Conservation (phyloP, 345 rosid genomes). For the Salix caprea region DNA sequence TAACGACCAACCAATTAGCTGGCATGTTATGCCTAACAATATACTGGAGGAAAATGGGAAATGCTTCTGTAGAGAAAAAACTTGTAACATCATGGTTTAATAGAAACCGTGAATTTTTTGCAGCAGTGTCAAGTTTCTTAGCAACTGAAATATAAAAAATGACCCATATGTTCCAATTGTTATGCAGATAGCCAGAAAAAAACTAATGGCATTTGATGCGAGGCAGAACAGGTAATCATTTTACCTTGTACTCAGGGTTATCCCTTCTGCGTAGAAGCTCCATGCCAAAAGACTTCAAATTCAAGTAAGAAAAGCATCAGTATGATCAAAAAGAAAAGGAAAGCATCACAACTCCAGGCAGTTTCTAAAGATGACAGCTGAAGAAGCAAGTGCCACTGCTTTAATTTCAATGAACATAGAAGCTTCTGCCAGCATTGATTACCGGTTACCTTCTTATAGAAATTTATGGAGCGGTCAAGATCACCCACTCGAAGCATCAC, state of each 20-base stretch:
- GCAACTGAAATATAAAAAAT: too few species aligned
- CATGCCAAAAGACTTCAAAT: slow-evolving; percentile 28
- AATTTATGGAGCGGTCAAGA: slow-evolving; percentile 17
- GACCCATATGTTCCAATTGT: too few species aligned
- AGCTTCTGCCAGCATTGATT: background rate
- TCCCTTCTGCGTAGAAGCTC: slow-evolving; percentile 19
- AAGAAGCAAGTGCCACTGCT: background rate
- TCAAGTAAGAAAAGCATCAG: slow-evolving; percentile 2
- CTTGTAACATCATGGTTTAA: background rate
- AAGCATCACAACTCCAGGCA: background rate
- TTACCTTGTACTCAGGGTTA: slow-evolving; percentile 13
- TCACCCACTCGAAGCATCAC: slow-evolving; percentile 27
- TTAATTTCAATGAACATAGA: background rate
- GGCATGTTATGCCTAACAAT: background rate
- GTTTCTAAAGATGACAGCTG: background rate
- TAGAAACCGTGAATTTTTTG: background rate
- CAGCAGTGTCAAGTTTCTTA: background rate
- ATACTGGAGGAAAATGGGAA: background rate
- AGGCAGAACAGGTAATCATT: background rate
- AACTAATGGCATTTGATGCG: background rate
- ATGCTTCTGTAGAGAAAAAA: background rate
- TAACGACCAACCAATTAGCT: background rate
- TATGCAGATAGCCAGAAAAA: background rate
- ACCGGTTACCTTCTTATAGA: slow-evolving; percentile 19
- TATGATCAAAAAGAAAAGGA: background rate